Base-by-base conservation (phyloP, 352 stramenopile genomes). In the Phytopythium montanum region DNA sequence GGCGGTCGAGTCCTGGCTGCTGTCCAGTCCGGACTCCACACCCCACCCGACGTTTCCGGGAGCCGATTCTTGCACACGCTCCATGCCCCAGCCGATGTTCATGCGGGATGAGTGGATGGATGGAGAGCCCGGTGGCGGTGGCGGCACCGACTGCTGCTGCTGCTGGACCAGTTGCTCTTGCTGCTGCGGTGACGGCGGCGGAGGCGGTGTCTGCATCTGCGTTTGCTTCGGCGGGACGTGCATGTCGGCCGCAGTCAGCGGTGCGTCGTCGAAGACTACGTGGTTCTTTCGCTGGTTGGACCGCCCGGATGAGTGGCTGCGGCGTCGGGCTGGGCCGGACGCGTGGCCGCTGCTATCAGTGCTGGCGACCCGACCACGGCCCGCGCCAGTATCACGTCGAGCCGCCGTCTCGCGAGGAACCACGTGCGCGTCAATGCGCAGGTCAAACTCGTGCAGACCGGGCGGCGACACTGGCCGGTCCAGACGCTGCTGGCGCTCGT, bases 341-440 rank as follows among this genome's bases (percentile, higher is more conserved):
- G 39, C 39, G 39, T 41, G 34, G 34, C 10, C 23, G 46, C 18
- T 25, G 49, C 49, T 54, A 29, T 42, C 29, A 2, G 39, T 44
- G 49, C 49, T 54, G 26, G 7, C 49, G 8, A 7, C 49, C 5
- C 28, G 49, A 18, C 50, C 29, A 19, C 50, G 50, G 1, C 50
- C 29, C 39, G 18, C 56, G 6, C 33, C 46, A 33, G 52, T 56
- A 23, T 29, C 3, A 18, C 68, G 54, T 7, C 45, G 45, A n/a
- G n/a, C n/a, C 2, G 13, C 2, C 25, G 45, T 1, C 23, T 46
- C 34, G 26, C 34, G 33, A 4, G 36, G 49, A n/a, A 65, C 49
- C 16, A 69, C 61, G 33, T 58, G 62, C 14, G 64, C 54, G 46
- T 81, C 65, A 14, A 69, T 64, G n/a, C 54, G 64, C 29, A 68